These are phyloP conservation scores for Talaromyces marneffei DNA, from an alignment of 2,329 filamentous ascomycete species.

Conservation along the genomic window DNA sequence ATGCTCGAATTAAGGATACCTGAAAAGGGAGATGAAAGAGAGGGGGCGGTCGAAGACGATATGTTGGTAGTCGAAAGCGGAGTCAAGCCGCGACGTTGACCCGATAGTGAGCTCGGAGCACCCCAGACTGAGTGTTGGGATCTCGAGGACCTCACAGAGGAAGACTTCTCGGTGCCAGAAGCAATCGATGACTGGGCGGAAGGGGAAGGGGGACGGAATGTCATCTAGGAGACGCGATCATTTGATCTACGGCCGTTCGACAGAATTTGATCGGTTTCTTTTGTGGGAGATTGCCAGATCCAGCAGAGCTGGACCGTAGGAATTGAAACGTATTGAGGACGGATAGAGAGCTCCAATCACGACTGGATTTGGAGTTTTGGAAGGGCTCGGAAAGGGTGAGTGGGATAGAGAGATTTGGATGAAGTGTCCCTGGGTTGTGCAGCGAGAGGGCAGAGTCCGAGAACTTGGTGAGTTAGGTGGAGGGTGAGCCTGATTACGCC, in stretches of 20 bases:
- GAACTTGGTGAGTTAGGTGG: conserved; percentile 13
- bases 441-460: conserved; percentile 5
- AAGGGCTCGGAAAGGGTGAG: neutral
- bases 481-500: conserved; percentile 5
- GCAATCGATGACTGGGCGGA: conserved; percentile 48
- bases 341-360: neutral
- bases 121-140: conserved; percentile 54
- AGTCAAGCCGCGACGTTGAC: conserved; percentile 52
- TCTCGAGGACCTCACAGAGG: conserved; percentile 39
- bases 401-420: conserved; percentile 2
- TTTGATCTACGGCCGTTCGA: conserved; percentile 38
- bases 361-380: neutral
- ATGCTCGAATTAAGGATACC: conserved; percentile 46
- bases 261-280: conserved; percentile 17
- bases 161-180: conserved; percentile 46
- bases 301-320: conserved; percentile 11
- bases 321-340: neutral
- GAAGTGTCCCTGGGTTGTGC: conserved; percentile 5
- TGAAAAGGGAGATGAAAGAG: conserved; percentile 49
- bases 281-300: conserved; percentile 1
- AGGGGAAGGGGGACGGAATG: conserved; percentile 49
- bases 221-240: conserved; percentile 53
- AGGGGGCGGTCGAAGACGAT: conserved; percentile 45
- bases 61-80: conserved; percentile 52
- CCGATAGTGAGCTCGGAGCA: conserved; percentile 50